A percentile compares a stretch with the other conserved stretches of the same genome.
These are phyloP conservation scores for Chalara sp. DNA, from an alignment of 2,329 filamentous ascomycete species.

Conservation along the genomic window DNA sequence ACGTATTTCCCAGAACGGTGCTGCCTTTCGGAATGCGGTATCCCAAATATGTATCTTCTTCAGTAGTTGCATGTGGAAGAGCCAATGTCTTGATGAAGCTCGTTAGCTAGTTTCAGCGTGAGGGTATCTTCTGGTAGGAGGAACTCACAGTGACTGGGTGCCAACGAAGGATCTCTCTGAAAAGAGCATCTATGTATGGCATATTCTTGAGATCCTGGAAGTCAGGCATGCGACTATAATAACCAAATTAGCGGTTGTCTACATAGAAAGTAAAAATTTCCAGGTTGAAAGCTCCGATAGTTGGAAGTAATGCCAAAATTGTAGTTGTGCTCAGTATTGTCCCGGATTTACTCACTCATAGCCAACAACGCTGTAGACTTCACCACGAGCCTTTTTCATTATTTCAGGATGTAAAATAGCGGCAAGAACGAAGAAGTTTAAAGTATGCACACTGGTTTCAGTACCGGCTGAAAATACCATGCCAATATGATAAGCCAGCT, in stretches of 20 bases:
- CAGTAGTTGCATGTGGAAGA: slow-evolving; percentile 36
- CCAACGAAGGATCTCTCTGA: slow-evolving; percentile 42
- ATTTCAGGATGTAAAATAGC: slow-evolving; percentile 32
- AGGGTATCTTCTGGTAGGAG: slow-evolving; percentile 38
- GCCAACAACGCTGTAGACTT: slow-evolving; percentile 35
- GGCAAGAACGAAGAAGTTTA: slow-evolving; percentile 28
- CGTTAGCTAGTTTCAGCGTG: too few species aligned
- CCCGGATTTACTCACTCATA: slow-evolving; percentile 14
- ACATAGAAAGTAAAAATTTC: too few species aligned
- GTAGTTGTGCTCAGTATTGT: too few species aligned
- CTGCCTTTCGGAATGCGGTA: slow-evolving; percentile 11
- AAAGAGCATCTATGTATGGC: slow-evolving; percentile 35
- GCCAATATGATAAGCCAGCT: slow-evolving; percentile 25
- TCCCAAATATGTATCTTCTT: slow-evolving; percentile 47
- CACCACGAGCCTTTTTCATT: slow-evolving; percentile 32
- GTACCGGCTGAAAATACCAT: slow-evolving; percentile 31
- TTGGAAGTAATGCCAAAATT: too few species aligned
- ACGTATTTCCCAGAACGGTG: slow-evolving; percentile 34
- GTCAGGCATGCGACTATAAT: slow-evolving; percentile 20
- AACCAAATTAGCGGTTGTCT: too few species aligned
- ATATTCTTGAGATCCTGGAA: slow-evolving; percentile 31
- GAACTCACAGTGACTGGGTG: slow-evolving; percentile 34
- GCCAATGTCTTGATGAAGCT: too few species aligned
- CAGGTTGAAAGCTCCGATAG: too few species aligned
- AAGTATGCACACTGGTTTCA: slow-evolving; percentile 30